phyloP scores from a whole-genome alignment of 2,329 filamentous ascomycete genomes.

The Exophiala viscosa region DNA sequence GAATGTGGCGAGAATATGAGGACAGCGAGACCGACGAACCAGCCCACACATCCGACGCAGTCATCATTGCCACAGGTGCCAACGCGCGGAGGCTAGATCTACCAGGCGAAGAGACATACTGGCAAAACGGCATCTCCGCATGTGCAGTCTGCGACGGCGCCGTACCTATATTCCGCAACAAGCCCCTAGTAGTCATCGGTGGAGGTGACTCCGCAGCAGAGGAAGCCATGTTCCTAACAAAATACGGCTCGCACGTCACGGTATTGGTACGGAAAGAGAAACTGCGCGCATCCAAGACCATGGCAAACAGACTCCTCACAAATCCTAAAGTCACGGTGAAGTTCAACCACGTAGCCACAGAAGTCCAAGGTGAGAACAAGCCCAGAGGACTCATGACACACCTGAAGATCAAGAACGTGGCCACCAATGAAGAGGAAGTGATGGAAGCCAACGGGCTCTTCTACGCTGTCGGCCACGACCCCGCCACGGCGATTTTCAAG shows the following conservation, averaged over 20 bases:
- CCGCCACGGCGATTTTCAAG: slow-evolving; percentile 86
- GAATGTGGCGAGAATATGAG: slow-evolving; percentile 85
- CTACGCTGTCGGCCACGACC: slow-evolving; percentile 96
- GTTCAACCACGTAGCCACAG: slow-evolving; percentile 76
- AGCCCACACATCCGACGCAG: slow-evolving; percentile 77
- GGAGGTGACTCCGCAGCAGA: slow-evolving; percentile 96
- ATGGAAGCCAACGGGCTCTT: slow-evolving; percentile 89
- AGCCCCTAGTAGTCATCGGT: slow-evolving; percentile 91
- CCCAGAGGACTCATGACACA: slow-evolving; percentile 77
- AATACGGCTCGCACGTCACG: slow-evolving; percentile 92
- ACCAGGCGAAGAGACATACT: slow-evolving; percentile 88
- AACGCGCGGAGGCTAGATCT: slow-evolving; percentile 81
- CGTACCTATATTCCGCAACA: slow-evolving; percentile 94
- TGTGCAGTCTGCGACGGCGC: slow-evolving; percentile 98
- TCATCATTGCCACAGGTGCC: slow-evolving; percentile 94
- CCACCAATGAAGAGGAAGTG: slow-evolving; percentile 73
- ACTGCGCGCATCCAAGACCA: slow-evolving; percentile 83
- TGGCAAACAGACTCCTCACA: slow-evolving; percentile 76
- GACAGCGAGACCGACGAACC: slow-evolving; percentile 66
- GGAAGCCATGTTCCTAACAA: slow-evolving; percentile 94
- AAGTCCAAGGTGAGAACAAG: slow-evolving; percentile 80
- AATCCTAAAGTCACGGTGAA: slow-evolving; percentile 88
- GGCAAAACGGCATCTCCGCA: slow-evolving; percentile 93
- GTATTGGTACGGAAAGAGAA: slow-evolving; percentile 86
- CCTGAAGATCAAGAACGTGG: slow-evolving; percentile 74